Conservation (phyloP, 2,329 filamentous ascomycete species). For the Arthrobotrys megalospora region DNA sequence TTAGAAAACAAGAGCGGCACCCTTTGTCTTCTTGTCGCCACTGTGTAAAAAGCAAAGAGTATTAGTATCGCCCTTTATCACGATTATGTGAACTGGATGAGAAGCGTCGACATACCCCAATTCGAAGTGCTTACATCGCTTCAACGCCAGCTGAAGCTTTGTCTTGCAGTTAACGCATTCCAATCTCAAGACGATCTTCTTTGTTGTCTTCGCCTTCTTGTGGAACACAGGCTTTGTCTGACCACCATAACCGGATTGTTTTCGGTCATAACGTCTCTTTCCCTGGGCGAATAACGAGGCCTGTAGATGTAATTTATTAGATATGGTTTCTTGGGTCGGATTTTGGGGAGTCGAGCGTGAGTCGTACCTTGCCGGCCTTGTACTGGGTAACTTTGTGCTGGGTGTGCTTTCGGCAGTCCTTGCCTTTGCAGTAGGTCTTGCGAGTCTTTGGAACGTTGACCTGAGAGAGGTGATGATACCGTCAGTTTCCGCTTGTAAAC, state of each 20-base stretch:
- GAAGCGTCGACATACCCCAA: constrained; percentile 80
- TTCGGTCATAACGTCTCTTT: constrained; percentile 99
- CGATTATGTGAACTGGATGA: constrained; percentile 20
- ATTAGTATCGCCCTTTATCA: constrained; percentile 30
- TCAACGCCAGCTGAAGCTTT: constrained; percentile 93
- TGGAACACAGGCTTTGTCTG: constrained; percentile 99
- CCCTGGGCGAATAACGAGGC: constrained; percentile 96
- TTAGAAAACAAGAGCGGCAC: constrained; percentile 99
- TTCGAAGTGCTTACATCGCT: constrained; percentile 99
- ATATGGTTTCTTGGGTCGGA: constrained; percentile 59
- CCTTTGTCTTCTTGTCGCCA: constrained; percentile 99
- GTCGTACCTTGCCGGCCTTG: constrained; percentile 89
- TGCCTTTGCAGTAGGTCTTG: constrained; percentile 98
- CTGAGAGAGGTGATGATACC: constrained; percentile 69
- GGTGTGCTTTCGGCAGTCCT: constrained; percentile 91
- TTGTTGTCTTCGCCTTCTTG: constrained; percentile 99
- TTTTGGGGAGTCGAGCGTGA: constrained; percentile 44
- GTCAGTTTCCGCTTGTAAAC: constrained; percentile 35
- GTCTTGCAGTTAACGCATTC: constrained; percentile 99
- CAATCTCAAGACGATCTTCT: constrained; percentile 99
- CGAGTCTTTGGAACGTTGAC: constrained; percentile 99
- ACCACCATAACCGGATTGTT: constrained; percentile 99
- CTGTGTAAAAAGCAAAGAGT: constrained; percentile 70
- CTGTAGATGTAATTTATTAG: constrained; percentile 67
- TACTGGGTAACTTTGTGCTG: constrained; percentile 96